phyloP scores from a whole-genome alignment of 2,329 filamentous ascomycete species.

The Exophiala alcalophila region DNA sequence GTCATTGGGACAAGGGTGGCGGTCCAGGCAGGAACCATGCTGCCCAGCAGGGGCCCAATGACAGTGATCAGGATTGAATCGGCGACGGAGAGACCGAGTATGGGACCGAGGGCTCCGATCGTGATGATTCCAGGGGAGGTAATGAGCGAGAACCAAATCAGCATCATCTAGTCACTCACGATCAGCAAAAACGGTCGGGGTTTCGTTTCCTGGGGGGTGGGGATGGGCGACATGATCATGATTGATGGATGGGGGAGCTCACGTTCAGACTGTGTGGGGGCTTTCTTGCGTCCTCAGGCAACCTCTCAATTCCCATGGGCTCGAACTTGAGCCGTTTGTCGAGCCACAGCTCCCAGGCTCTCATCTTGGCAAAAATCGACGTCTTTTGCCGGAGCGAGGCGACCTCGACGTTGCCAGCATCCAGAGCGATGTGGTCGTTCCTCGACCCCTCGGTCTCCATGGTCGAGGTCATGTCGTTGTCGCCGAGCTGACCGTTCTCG shows the following conservation, averaged over 20 bases:
- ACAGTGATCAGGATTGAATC: slow-evolving; percentile 23
- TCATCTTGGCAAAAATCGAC: slow-evolving; percentile 5
- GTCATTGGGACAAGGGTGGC: slow-evolving; percentile 9
- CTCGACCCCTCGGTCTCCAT: too few relatives aligned
- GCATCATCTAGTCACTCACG: slow-evolving; percentile 20
- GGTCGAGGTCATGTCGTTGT: too few relatives aligned
- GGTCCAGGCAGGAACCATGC: slow-evolving; percentile 11
- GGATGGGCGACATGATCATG: too few relatives aligned
- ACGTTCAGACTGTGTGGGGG: slow-evolving; percentile 13
- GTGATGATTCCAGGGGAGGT: slow-evolving; percentile 23
- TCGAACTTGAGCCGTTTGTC: slow-evolving; percentile 11
- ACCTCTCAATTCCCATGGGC: slow-evolving; percentile 9
- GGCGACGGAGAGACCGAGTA: slow-evolving; percentile 28
- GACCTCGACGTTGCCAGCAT: slow-evolving; percentile 7
- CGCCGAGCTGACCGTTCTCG: too few relatives aligned
- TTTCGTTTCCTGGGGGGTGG: neutral
- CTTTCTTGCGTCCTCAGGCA: slow-evolving; percentile 7
- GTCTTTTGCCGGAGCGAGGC: slow-evolving; percentile 8
- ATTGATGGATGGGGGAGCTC: too few relatives aligned
- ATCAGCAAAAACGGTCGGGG: neutral
- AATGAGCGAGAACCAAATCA: slow-evolving; percentile 30
- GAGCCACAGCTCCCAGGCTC: slow-evolving; percentile 8
- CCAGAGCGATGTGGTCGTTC: too few relatives aligned
- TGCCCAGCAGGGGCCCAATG: slow-evolving; percentile 24
- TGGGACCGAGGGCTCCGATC: slow-evolving; percentile 29